Evolutionary conservation across 1,284 basidiomycete species (phyloP).

Genomic region (Rhodotorula sp.): DNA sequence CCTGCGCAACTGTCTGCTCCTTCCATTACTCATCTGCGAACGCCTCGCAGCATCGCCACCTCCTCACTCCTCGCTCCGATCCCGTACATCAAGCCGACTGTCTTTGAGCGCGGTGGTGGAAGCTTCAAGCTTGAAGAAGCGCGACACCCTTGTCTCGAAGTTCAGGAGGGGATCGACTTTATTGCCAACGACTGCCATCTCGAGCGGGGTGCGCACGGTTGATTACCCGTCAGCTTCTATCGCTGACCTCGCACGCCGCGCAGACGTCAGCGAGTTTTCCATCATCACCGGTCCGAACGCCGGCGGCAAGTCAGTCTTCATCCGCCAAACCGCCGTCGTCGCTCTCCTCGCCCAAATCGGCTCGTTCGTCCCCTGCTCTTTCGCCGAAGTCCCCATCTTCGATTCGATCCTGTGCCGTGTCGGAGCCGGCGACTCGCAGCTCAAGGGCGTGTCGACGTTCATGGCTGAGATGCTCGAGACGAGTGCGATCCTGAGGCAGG

Average conservation of each 20-base stretch:
- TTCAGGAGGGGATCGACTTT: slow-evolving; percentile 91
- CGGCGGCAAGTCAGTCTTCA: slow-evolving; percentile 86
- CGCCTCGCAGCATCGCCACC: slow-evolving; percentile 69
- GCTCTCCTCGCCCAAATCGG: slow-evolving; percentile 93
- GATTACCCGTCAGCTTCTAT: too few species aligned
- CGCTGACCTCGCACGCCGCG: not conserved
- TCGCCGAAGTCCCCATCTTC: slow-evolving; percentile 85
- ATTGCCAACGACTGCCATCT: slow-evolving; percentile 93
- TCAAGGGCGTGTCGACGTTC: slow-evolving; percentile 97
- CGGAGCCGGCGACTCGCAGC: slow-evolving; percentile 93
- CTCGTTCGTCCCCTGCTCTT: slow-evolving; percentile 87
- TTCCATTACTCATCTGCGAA: not conserved
- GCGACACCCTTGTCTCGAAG: slow-evolving; percentile 93
- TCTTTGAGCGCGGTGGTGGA: slow-evolving; percentile 73
- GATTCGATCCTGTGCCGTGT: slow-evolving; percentile 96
- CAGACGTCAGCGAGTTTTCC: slow-evolving; percentile 53
- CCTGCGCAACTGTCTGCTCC: not conserved
- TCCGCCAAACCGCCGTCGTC: slow-evolving; percentile 85
- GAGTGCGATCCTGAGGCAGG: slow-evolving; percentile 88
- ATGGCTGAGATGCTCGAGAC: slow-evolving; percentile 99
- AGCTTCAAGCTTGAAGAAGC: slow-evolving; percentile 75
- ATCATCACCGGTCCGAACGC: slow-evolving; percentile 80
- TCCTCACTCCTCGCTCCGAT: slow-evolving; percentile 83
- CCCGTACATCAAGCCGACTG: slow-evolving; percentile 78
- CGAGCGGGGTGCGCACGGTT: slow-evolving; percentile 62